A percentile compares a stretch with the other conserved stretches of the same genome.
These are phyloP conservation scores for Pseudocercospora macadamiae DNA, from an alignment of 2,329 filamentous ascomycete genomes.

Conservation along the genomic window DNA sequence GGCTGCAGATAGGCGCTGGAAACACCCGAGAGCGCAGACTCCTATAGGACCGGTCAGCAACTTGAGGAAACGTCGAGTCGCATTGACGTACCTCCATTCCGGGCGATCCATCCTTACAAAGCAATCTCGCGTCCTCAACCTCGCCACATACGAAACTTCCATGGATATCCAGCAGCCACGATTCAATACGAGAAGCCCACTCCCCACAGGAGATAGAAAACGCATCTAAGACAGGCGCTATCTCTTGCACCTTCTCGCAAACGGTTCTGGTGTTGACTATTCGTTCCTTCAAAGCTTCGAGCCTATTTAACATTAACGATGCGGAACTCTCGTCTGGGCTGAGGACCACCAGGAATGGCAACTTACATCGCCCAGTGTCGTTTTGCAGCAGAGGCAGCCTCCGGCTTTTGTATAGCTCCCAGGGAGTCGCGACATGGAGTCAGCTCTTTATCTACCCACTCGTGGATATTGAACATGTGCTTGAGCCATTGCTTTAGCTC, in stretches of 20 bases:
- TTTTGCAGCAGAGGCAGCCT: not conserved
- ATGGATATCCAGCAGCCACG: not conserved
- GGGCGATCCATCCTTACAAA: not conserved
- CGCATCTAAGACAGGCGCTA: not conserved
- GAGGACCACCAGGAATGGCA: not conserved
- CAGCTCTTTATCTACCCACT: not conserved
- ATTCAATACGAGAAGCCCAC: not conserved
- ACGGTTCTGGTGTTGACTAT: not conserved
- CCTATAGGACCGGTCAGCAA: not conserved
- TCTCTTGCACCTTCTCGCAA: not conserved
- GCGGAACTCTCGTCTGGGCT: too few species aligned
- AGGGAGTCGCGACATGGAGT: not conserved
- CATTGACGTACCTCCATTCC: not conserved
- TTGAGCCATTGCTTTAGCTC: not conserved
- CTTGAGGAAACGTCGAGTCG: not conserved
- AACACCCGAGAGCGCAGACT: not conserved
- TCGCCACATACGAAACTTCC: not conserved
- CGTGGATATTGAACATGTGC: not conserved
- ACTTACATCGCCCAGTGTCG: not conserved
- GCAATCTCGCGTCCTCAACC: not conserved
- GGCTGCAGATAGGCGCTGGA: not conserved
- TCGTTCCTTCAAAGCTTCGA: not conserved
- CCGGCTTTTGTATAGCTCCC: not conserved
- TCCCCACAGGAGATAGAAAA: not conserved
- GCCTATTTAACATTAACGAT: too few species aligned